phyloP scores from a whole-genome alignment of 2,329 filamentous ascomycete species.

The Aspergillus bombycis region DNA sequence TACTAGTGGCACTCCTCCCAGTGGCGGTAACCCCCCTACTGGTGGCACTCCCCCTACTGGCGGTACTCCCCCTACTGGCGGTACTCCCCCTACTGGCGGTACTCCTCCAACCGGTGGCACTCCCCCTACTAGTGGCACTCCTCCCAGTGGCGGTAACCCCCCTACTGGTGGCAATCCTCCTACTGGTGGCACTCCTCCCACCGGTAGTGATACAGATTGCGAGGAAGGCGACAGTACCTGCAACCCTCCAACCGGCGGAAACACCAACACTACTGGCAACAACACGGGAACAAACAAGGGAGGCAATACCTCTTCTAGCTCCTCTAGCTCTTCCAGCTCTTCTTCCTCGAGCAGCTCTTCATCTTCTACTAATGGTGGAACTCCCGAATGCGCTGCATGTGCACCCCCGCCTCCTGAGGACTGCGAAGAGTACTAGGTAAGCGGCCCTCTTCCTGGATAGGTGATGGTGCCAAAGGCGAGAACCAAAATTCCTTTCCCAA shows the following conservation, averaged over 20 bases:
- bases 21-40: not conserved
- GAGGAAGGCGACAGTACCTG: not conserved
- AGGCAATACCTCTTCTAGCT: not conserved
- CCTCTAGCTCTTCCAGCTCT: not conserved
- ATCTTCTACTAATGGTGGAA: not conserved
- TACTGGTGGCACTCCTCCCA: too few relatives aligned
- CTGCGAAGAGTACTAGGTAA: not conserved
- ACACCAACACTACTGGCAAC: not conserved
- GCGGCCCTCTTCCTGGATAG: not conserved
- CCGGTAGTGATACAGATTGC: too few relatives aligned
- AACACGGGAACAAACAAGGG: not conserved
- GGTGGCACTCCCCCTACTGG: not conserved
- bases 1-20: not conserved
- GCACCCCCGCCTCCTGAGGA: not conserved
- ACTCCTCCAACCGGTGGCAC: not conserved
- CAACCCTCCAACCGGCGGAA: not conserved
- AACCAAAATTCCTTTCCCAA: not conserved
- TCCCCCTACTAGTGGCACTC: too few relatives aligned
- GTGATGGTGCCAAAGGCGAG: not conserved
- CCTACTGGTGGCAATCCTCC: too few relatives aligned
- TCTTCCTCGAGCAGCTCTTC: not conserved
- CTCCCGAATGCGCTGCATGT: not conserved
- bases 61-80: not conserved
- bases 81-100: not conserved
- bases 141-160: rapidly evolving